Evolutionary conservation across 2,329 filamentous ascomycete genomes (phyloP), one percentile per base, ranked within the genome.

Genomic region (Ceratocystis alfenasii): DNA sequence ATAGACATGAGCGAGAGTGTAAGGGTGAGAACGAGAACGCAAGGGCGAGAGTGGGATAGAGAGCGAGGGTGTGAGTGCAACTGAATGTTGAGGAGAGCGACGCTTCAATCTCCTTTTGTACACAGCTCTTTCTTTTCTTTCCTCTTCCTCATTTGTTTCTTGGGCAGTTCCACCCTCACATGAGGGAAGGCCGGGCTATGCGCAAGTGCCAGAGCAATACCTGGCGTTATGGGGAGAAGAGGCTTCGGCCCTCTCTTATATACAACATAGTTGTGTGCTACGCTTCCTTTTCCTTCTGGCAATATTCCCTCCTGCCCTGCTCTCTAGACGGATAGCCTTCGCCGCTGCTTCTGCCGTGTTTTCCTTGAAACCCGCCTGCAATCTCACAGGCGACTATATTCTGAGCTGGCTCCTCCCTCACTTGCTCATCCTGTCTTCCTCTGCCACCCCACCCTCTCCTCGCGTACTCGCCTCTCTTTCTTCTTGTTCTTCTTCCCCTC

Each of bases 131-230:
- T 53, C 17, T 46, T n/a, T 46, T 22, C 22, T 17, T 28, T 46
- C 17, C 62, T 48, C 15, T 63, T 63, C 48, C 20, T n/a, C 25
- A 17, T 63, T 20, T 25, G 12, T 28, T 63, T 36, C 22, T 63
- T 22, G n/a, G 8, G 5, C 15, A 4, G 44, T 48, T n/a, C 28
- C 30, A 33, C 30, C 30, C 7, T 33, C 30, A 33, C 30, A 33
- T 8, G 5, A 33, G 30, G 30, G 6, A 33, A 33, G 30, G 30
- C 30, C 30, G 30, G 30, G 30, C 30, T 33, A 8, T 33, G 30
- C 30, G 30, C 30, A 33, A 33, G 30, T 33, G 30, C 6, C 30
- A 33, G 30, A 33, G 6, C 30, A 33, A 8, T 33, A 33, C 30
- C 2, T 33, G 30, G 30, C 6, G 30, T 8, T 8, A 8, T 33